Evolutionary conservation across 768 basidiomycete genomes (phyloP).

Genomic region (Lentinula detonsa): DNA sequence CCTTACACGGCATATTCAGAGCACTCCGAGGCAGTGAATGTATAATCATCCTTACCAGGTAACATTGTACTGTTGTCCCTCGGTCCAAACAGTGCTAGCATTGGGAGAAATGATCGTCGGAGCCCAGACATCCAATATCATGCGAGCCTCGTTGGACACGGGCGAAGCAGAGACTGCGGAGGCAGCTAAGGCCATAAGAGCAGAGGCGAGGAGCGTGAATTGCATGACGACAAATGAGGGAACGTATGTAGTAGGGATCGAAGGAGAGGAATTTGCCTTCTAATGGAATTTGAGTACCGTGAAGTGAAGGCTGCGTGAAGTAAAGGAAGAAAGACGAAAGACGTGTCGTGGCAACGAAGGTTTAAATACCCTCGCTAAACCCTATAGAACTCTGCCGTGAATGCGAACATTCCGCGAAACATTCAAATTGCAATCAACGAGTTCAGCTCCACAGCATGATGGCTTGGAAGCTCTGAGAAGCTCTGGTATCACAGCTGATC

Average conservation of each 20-base stretch:
- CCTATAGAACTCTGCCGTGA: background rate
- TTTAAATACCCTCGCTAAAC: background rate
- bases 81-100: background rate
- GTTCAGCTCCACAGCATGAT: background rate
- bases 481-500: background rate
- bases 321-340: background rate
- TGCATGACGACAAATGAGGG: background rate
- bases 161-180: background rate
- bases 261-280: background rate
- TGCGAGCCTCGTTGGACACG: background rate
- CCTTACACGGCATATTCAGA: constrained; percentile 12
- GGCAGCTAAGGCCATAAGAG: background rate
- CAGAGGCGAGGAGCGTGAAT: background rate
- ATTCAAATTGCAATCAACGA: background rate
- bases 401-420: background rate
- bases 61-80: constrained; percentile 5
- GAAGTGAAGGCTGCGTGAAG: background rate
- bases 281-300: background rate
- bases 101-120: constrained; percentile 5
- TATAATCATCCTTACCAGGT: constrained; percentile 13
- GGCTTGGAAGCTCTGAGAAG: background rate
- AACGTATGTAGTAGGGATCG: background rate
- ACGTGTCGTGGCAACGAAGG: background rate
- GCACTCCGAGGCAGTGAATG: background rate
- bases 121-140: constrained; percentile 5